Conservation (phyloP, 2,329 filamentous ascomycete genomes). For the Helotiales sp. region DNA sequence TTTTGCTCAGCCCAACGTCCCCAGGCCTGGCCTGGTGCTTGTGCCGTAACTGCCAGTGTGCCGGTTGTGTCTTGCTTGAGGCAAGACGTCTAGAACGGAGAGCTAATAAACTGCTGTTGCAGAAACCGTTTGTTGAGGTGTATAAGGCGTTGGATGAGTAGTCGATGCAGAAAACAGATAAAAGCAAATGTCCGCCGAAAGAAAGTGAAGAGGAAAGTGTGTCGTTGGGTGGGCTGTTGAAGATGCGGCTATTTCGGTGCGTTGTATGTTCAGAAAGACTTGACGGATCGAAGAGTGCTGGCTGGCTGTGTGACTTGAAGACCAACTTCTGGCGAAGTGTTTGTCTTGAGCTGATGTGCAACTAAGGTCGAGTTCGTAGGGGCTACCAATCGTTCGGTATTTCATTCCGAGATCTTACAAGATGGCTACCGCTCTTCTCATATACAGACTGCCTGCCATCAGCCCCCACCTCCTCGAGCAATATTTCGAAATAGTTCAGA, state of each 20-base stretch:
- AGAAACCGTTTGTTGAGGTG: constrained; percentile 6
- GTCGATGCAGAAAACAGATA: constrained; percentile 18
- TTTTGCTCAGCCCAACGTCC: constrained; percentile 57
- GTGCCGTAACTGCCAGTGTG: constrained; percentile 56
- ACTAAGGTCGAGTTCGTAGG: constrained; percentile 27
- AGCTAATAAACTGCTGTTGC: background rate
- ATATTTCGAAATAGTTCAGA: constrained; percentile 30
- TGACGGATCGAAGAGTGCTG: constrained; percentile 11
- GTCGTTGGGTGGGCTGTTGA: background rate
- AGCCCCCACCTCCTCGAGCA: constrained; percentile 35
- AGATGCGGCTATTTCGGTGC: constrained; percentile 41
- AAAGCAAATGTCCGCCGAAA: constrained; percentile 38
- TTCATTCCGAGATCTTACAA: constrained; percentile 31
- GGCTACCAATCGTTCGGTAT: constrained; percentile 34
- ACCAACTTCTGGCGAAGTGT: background rate
- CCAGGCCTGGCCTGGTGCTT: constrained; percentile 56
- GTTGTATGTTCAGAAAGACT: constrained; percentile 64
- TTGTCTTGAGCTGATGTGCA: constrained; percentile 30
- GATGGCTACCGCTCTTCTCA: constrained; percentile 34
- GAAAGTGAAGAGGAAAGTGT: constrained; percentile 32
- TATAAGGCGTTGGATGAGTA: constrained; percentile 8
- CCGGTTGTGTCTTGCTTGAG: constrained; percentile 43
- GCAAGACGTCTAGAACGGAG: constrained; percentile 38
- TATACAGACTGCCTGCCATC: constrained; percentile 34
- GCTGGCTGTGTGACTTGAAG: constrained; percentile 16